These are phyloP conservation scores for Alternaria dauci DNA, from an alignment of 2,329 filamentous ascomycete genomes.

Conservation along the genomic window DNA sequence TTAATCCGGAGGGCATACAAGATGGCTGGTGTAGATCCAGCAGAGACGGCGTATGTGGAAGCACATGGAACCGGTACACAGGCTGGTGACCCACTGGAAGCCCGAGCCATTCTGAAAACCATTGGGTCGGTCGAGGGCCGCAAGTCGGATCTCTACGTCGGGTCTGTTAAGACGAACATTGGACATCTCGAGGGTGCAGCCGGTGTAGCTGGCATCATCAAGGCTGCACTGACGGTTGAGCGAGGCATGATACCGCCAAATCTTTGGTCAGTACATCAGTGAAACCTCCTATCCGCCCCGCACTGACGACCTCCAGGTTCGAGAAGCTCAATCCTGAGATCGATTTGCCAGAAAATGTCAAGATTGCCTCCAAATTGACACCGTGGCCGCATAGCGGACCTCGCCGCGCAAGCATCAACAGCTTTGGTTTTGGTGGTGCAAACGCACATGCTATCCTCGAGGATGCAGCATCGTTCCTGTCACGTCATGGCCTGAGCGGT, in stretches of 20 bases:
- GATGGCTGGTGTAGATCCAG: constrained; percentile 45
- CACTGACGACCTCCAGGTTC: constrained; percentile 1
- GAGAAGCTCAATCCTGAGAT: constrained; percentile 15
- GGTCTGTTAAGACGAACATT: constrained; percentile 50
- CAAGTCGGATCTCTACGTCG: constrained; percentile 18
- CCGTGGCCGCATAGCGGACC: constrained; percentile 35
- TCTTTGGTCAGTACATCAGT: constrained; percentile 28
- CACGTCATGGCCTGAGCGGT: constrained; percentile 6
- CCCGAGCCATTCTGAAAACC: constrained; percentile 29
- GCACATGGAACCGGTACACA: constrained; percentile 40
- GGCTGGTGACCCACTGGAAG: constrained; percentile 15
- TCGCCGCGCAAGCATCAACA: constrained; percentile 56
- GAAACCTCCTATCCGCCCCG: constrained; percentile 8
- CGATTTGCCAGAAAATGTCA: constrained; percentile 6
- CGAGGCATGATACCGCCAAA: constrained; percentile 45
- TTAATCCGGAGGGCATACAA: constrained; percentile 45
- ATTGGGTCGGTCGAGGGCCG: constrained; percentile 13
- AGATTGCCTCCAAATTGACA: constrained; percentile 8
- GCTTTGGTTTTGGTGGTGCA: constrained; percentile 57
- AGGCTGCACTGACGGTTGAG: constrained; percentile 52
- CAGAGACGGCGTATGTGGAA: constrained; percentile 35
- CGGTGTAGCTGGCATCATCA: constrained; percentile 51
- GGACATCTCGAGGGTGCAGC: constrained; percentile 54
- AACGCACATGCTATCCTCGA: constrained; percentile 42
- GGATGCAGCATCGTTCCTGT: constrained; percentile 11